Base-by-base conservation (phyloP, 768 basidiomycete species). In the Chlorophyllum brunneum region DNA sequence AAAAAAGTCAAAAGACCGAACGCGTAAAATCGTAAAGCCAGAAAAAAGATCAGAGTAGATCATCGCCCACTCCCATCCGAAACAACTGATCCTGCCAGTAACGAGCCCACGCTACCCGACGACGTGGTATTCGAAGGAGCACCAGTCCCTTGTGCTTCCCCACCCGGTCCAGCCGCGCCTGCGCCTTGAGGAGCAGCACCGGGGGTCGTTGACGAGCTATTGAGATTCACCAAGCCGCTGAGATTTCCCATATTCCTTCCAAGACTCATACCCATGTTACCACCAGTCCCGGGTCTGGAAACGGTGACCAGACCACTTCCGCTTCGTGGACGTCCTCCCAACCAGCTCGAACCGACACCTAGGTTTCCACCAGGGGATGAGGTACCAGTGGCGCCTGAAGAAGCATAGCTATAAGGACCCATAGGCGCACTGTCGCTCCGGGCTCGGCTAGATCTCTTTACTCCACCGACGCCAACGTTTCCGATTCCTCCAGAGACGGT, bases 391-490 rank as follows among this genome's bases (percentile, higher is more conserved):
- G n/a, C n/a, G 39, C 43, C 31, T 9, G 39, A 20, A 44, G 54
- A 41, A 26, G 27, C 27, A 30, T 51, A 48, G 31, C 39, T 18
- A 41, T 65, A 76, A 60, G 83, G 82, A 37, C 83, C 83, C 29
- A 87, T 65, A 33, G 85, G 85, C 15, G 85, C 68, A 27, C 79
- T 81, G 60, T 87, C 85, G 59, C 83, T 85, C 60, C 85, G 67
- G 27, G 83, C 83, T n/a, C 85, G 73, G 46, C 75, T 72, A 5
- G 30, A 61, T 42, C 71, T 61, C 63, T 74, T 75, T 66, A 75
- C 54, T 60, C 64, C 42, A 63, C 66, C 10, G 54, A 55, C 54
- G 65, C 51, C 42, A 10, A 31, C 48, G 8, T 18, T 18, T 24
- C 48, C 48, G 18, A 50, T 29, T 7, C 48, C 48, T 31, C 42